phyloP scores from a whole-genome alignment of 176 grass and related monocot species.

The Pontederia paniculata region DNA sequence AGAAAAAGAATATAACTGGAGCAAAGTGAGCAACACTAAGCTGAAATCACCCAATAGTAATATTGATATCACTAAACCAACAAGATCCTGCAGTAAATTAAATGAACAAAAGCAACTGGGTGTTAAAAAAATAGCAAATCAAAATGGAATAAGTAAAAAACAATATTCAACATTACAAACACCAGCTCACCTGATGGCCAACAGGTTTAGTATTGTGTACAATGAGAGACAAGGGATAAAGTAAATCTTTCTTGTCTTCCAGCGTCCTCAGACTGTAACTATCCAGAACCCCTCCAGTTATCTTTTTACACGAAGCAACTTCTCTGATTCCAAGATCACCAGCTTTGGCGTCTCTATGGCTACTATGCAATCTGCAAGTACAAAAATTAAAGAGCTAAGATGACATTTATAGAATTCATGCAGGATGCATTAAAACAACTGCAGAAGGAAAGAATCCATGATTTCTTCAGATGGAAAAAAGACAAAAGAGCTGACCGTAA shows the following conservation, averaged over 20 bases:
- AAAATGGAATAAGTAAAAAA: not conserved
- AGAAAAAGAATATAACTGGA: slow-evolving; percentile 94
- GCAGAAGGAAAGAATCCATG: not conserved
- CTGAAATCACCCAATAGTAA: slow-evolving; percentile 92
- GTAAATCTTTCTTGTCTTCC: slow-evolving; percentile 79
- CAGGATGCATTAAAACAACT: not conserved
- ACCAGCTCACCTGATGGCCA: slow-evolving; percentile 67
- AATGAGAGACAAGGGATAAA: slow-evolving; percentile 92
- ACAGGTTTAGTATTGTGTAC: slow-evolving; percentile 94
- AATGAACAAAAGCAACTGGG: slow-evolving; percentile 15
- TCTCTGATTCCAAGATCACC: slow-evolving; percentile 43
- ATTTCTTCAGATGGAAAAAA: slow-evolving; percentile 3
- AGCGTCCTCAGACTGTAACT: slow-evolving; percentile 54
- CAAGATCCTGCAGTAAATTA: slow-evolving; percentile 78
- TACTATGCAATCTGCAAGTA: slow-evolving; percentile 27
- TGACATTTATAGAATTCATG: not conserved
- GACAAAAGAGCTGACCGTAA: slow-evolving; percentile 36
- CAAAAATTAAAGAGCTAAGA: not conserved
- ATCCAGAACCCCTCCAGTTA: slow-evolving; percentile 67
- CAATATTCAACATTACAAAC: slow-evolving; percentile 11
- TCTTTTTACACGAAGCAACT: slow-evolving; percentile 61
- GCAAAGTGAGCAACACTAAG: slow-evolving; percentile 89
- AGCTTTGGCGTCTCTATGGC: slow-evolving; percentile 34
- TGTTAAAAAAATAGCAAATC: slow-evolving; percentile 18
- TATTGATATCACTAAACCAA: slow-evolving; percentile 92